Base-by-base conservation (phyloP, 106 monocot species). In the Dendrobium catenatum region DNA sequence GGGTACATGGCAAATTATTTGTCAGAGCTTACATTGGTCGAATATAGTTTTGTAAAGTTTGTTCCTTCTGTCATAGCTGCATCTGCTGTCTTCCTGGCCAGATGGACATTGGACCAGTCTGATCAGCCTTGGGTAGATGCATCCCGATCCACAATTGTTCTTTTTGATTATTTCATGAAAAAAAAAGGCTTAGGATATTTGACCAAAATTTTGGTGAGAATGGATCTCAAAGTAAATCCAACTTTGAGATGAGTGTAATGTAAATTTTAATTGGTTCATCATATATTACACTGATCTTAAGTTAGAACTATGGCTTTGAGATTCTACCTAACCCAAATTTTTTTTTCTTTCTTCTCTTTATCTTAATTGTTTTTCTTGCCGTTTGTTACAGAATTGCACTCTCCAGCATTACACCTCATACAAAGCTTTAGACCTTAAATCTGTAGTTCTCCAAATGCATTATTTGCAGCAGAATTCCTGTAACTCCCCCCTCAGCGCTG, bases 1-100 rank as follows among this genome's bases (percentile, higher is more conserved):
- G 87, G 84, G 7, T 87, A 86, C 80, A 75, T 96, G 80, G 85
- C 96, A 5, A 96, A 97, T 73, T 97, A 94, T 86, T 79, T 97
- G 9, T 91, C 90, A n/a, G 96, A 96, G 79, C 77, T 96, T 75
- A 94, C 93, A n/a, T 27, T 96, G 49, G 64, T 94, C n/a, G 90
- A 94, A 2, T 96, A 96, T 79, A 84, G 75, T 40, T 90, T 94
- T 76, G 73, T 94, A 17, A 88, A 88, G 81, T 92, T 92, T 82
- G 84, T 87, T 72, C 96, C 96, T 73, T 96, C 96, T 43, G 76
- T 80, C 1, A 82, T 92, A 16, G 93, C 96, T 84, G 87, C 96
- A 58, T 88, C 96, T 79, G 88, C 96, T 18, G 86, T 96, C 9
- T 92, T 94, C 73, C 91, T 94, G 72, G 93, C 93, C 20, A 86